Evolutionary conservation across 139 green algal species (phyloP).

Genomic region (Chlorella sorokiniana): DNA sequence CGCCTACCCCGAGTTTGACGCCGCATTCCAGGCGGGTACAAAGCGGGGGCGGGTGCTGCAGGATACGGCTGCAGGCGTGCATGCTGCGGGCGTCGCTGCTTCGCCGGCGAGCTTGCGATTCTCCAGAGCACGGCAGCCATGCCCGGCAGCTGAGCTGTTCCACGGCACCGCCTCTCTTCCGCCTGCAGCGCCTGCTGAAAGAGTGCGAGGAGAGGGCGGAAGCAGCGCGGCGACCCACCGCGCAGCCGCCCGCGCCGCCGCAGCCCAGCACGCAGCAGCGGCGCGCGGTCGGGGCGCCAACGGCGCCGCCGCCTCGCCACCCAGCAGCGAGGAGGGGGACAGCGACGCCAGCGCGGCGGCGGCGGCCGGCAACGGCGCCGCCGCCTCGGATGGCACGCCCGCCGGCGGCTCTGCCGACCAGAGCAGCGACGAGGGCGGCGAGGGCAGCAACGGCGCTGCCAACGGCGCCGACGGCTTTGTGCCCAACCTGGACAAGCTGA

Average conservation of each 20-base stretch:
- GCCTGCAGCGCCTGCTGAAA: constrained; percentile 52
- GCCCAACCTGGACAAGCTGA: constrained; percentile 24
- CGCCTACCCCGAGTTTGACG: constrained; percentile 29
- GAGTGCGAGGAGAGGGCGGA: constrained; percentile 71
- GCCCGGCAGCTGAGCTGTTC: too few relatives aligned
- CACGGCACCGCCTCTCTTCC: constrained; percentile 45
- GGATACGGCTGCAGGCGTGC: too few relatives aligned
- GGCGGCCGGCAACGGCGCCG: neutral
- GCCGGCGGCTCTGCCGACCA: constrained; percentile 8
- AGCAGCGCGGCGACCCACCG: constrained; percentile 32
- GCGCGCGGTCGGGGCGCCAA: neutral
- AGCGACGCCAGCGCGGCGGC: neutral
- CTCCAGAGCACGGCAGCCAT: too few relatives aligned
- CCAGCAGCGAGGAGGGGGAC: neutral
- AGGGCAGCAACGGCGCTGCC: neutral
- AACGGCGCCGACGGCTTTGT: constrained; percentile 14
- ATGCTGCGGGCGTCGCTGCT: too few relatives aligned
- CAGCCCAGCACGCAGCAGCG: neutral
- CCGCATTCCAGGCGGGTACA: constrained; percentile 20
- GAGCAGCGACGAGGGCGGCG: constrained; percentile 12
- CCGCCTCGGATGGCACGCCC: neutral
- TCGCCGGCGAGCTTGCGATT: too few relatives aligned
- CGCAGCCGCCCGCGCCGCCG: neutral
- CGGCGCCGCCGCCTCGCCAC: neutral
- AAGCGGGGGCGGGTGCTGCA: too few relatives aligned